Base-by-base conservation (phyloP, 2,329 filamentous ascomycete species). In the Graphilbum sp. region DNA sequence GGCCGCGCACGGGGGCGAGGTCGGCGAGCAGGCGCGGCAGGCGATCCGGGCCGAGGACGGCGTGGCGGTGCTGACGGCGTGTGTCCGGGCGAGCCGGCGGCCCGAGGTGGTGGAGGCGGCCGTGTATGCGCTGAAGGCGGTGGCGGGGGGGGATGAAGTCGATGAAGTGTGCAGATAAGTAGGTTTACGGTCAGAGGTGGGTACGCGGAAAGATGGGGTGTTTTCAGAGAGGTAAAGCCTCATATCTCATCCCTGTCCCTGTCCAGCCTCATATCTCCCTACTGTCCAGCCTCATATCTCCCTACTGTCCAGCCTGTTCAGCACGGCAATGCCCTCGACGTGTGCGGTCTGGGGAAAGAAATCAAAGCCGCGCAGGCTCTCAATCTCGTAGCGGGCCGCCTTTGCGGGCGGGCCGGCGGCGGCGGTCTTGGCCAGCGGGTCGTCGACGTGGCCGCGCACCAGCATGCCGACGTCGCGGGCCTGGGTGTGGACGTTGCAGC, bases 401-500 rank as follows among this genome's bases (percentile, higher is more conserved):
- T 34, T 41, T 49, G 20, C 40, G 15, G 53, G 43, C 41, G 52
- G 47, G 0, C 44, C 46, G 35, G 54, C 43, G 21, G 18, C 38
- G 18, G n/a, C n/a, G n/a, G n/a, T n/a, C n/a, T n/a, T n/a, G n/a
- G n/a, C n/a, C n/a, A n/a, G n/a, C n/a, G 37, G 37, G 31, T 53
- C 49, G 3, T 49, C 49, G 34, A 56, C 55, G 50, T 72, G 59
- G 1, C 87, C 86, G 27, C 79, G 69, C 1, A 96, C 85, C 50
- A 98, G 60, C 43, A 88, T 74, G 0, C 87, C 90, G 1, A 98
- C 77, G 58, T 98, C 90, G 38, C 90, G 66, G 13, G 90, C 90
- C 67, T 96, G 90, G 9, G 88, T 96, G 54, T 98, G 90, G 46
- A 98, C 90, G 52, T 98, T 98, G 51, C 90, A 98, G 53, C 83